These are phyloP conservation scores for Colletotrichum tanaceti DNA, from an alignment of 2,329 filamentous ascomycete genomes.

Conservation along the genomic window DNA sequence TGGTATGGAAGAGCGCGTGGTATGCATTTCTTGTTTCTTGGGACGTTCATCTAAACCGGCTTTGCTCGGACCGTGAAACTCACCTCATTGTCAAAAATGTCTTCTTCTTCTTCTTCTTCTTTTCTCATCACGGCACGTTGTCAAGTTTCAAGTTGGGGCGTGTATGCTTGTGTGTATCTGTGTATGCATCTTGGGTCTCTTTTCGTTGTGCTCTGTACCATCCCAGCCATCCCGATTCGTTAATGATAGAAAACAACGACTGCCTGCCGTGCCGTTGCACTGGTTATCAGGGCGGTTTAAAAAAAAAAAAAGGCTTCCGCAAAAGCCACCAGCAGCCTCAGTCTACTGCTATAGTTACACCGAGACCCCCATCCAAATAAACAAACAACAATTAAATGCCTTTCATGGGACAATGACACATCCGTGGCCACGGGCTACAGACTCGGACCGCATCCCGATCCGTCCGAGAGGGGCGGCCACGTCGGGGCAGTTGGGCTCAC, in stretches of 20 bases:
- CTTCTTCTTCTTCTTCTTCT: no score
- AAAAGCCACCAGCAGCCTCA: constrained; percentile 1
- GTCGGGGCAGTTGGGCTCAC: neutral
- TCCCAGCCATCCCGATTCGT: constrained; percentile 10
- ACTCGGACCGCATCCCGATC: neutral
- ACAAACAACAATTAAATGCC: neutral
- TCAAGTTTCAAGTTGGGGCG: neutral
- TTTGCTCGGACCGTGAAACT: no score
- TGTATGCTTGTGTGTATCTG: constrained; percentile 4
- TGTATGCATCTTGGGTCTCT: constrained; percentile 1
- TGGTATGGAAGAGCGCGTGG: neutral
- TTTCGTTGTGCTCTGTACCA: constrained; percentile 5
- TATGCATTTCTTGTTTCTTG: neutral
- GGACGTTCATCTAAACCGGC: no score
- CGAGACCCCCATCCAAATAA: constrained; percentile 2
- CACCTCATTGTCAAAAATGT: no score
- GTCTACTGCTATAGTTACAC: constrained; percentile 11
- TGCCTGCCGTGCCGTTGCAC: constrained; percentile 1
- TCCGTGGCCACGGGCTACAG: neutral
- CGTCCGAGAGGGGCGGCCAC: neutral
- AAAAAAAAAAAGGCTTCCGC: neutral
- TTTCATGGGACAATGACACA: neutral
- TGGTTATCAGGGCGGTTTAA: neutral
- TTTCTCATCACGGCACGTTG: no score
- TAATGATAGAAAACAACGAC: neutral